phyloP scores from a whole-genome alignment of 2,329 filamentous ascomycete species.

The Colletotrichum tofieldiae region DNA sequence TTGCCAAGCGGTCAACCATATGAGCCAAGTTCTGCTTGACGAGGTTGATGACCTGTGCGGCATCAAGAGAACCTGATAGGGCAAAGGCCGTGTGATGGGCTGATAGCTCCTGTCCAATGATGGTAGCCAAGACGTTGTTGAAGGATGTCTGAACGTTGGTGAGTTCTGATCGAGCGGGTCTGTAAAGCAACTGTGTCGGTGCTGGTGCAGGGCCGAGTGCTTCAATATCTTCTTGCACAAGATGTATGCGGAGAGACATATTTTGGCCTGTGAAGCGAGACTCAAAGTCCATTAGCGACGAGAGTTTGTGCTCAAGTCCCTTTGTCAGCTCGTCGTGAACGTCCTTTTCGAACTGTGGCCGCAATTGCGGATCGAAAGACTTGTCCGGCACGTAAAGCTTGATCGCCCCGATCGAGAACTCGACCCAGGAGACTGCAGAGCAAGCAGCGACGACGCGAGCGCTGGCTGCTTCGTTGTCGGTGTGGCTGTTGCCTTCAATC shows the following conservation, averaged over 20 bases:
- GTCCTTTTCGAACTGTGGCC: constrained; percentile 76
- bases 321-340: constrained; percentile 69
- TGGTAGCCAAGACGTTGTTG: constrained; percentile 79
- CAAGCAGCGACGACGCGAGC: constrained; percentile 19
- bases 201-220: constrained; percentile 78
- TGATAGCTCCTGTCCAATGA: constrained; percentile 66
- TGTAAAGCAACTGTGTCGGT: constrained; percentile 76
- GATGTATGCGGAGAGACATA: constrained; percentile 76
- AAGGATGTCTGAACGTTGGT: constrained; percentile 86
- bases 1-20: constrained; percentile 78
- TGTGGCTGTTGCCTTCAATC: constrained; percentile 45
- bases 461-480: neutral
- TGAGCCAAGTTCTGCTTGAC: constrained; percentile 74
- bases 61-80: constrained; percentile 49
- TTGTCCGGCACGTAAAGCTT: constrained; percentile 89
- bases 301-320: constrained; percentile 70
- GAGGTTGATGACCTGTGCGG: constrained; percentile 63
- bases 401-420: constrained; percentile 82
- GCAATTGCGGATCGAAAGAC: constrained; percentile 84
- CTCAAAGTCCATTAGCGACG: constrained; percentile 77
- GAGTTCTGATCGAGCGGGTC: constrained; percentile 79
- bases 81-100: constrained; percentile 54
- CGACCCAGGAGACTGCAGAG: constrained; percentile 76
- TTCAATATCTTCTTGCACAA: constrained; percentile 74
- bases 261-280: constrained; percentile 76